phyloP scores from a whole-genome alignment of 495 filamentous ascomycete species.

The Chaetomium cochliodes region DNA sequence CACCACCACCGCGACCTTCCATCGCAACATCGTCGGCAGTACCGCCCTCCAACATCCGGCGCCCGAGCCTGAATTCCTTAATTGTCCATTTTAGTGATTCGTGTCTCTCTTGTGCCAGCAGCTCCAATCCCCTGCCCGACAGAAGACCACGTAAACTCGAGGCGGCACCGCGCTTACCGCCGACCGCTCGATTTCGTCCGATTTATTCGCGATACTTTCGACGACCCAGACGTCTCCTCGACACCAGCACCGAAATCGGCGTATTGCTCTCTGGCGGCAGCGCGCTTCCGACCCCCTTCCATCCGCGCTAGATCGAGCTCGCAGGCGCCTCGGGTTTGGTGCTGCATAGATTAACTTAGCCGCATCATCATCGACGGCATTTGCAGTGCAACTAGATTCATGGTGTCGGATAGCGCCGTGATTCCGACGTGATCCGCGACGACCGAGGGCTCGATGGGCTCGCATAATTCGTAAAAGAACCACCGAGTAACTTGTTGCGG shows the following conservation, averaged over 20 bases:
- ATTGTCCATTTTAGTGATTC: constrained; percentile 26
- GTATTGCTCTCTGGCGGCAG: background rate
- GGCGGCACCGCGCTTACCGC: background rate
- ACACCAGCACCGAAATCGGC: background rate
- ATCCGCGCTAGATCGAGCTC: background rate
- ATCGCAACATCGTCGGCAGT: constrained; percentile 31
- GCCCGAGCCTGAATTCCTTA: constrained; percentile 15
- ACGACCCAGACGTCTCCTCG: background rate
- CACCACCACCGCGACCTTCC: constrained; percentile 25
- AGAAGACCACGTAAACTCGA: constrained; percentile 15
- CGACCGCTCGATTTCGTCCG: constrained; percentile 8
- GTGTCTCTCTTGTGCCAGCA: constrained; percentile 19
- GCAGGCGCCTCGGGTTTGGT: background rate
- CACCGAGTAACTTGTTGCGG: constrained; percentile 25
- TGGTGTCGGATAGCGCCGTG: constrained; percentile 2
- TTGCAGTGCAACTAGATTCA: constrained; percentile 7
- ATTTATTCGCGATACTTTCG: constrained; percentile 10
- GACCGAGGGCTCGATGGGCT: constrained; percentile 31
- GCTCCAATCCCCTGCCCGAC: constrained; percentile 7
- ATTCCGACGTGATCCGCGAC: constrained; percentile 25
- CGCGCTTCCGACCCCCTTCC: background rate
- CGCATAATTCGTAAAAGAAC: constrained; percentile 30
- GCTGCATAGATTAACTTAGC: background rate
- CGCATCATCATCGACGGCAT: constrained; percentile 6
- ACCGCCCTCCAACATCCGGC: constrained; percentile 25